Evolutionary conservation across 495 filamentous ascomycete genomes (phyloP).

Genomic region (Neurospora sp.): DNA sequence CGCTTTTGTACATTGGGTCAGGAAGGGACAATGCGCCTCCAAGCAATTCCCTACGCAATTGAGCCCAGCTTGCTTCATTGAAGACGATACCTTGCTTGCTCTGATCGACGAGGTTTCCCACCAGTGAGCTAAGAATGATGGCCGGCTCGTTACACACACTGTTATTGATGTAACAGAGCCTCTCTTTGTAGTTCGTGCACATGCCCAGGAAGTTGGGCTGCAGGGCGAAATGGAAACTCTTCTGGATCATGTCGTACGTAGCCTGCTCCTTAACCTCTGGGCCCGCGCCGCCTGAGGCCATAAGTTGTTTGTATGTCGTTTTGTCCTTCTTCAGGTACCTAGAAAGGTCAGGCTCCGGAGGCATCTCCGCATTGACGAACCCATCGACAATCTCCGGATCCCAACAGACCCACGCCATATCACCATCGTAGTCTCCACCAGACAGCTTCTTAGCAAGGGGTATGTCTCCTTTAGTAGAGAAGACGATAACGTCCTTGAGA

Average conservation of each 20-base stretch:
- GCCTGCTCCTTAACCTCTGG: conserved; percentile 1
- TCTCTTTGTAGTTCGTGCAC: conserved; percentile 68
- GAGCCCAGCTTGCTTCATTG: conserved; percentile 43
- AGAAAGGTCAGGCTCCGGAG: conserved; percentile 35
- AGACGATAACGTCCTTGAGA: conserved; percentile 82
- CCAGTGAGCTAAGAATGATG: conserved; percentile 53
- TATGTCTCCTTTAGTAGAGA: conserved; percentile 57
- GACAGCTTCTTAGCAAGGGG: conserved; percentile 74
- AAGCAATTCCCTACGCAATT: conserved; percentile 36
- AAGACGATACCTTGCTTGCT: conserved; percentile 71
- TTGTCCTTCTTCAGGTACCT: conserved; percentile 50
- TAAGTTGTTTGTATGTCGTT: conserved; percentile 39
- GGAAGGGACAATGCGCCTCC: conserved; percentile 20
- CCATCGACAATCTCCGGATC: conserved; percentile 59
- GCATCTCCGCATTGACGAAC: conserved; percentile 63
- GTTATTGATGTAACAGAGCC: conserved; percentile 51
- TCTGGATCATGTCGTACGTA: conserved; percentile 37
- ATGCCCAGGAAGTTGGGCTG: conserved; percentile 56
- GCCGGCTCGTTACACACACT: conserved; percentile 45
- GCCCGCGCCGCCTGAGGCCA: conserved; percentile 1
- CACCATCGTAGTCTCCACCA: conserved; percentile 93
- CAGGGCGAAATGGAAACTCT: conserved; percentile 56
- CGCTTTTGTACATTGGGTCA: conserved; percentile 31
- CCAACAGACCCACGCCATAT: conserved; percentile 87
- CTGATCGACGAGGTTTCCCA: conserved; percentile 73